A percentile compares a stretch with the other conserved stretches of the same genome.
Conservation (phyloP, 1,284 basidiomycete species). For the Pseudomicrostroma phylloplanum region DNA sequence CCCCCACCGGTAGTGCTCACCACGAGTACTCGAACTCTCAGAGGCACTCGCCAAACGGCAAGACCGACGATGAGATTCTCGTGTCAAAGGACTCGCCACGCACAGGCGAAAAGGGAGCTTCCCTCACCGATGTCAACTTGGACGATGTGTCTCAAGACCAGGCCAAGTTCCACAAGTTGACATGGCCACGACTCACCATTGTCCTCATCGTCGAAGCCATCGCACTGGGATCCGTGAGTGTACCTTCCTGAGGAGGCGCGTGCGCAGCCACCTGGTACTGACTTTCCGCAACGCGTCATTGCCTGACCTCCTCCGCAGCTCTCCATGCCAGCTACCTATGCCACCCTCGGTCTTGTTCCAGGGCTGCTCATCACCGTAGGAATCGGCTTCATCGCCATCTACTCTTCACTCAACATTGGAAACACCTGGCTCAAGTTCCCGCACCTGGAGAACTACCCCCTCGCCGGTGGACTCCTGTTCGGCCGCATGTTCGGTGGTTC, state of each 20-base stretch:
- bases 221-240: conserved; percentile 33
- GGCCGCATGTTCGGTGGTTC: conserved; percentile 6
- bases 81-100: too few relatives aligned
- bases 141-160: too few relatives aligned
- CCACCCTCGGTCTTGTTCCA: conserved; percentile 40
- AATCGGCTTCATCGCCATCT: conserved; percentile 35
- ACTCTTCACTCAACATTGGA: conserved; percentile 34
- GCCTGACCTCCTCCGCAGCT: background rate
- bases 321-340: conserved; percentile 17
- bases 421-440: conserved; percentile 34
- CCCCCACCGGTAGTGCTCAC: too few relatives aligned
- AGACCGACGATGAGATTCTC: too few relatives aligned
- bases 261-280: background rate
- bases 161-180: conserved; percentile 33
- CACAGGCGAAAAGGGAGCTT: too few relatives aligned
- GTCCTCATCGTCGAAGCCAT: conserved; percentile 44
- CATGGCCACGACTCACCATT: conserved; percentile 33
- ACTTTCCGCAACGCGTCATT: background rate
- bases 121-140: too few relatives aligned
- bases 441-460: conserved; percentile 29
- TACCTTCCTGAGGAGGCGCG: conserved; percentile 17
- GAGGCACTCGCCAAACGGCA: too few relatives aligned
- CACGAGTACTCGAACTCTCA: too few relatives aligned
- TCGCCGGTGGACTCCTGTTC: conserved; percentile 4
- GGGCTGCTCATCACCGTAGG: conserved; percentile 29